A percentile compares a stretch with the other conserved stretches of the same genome.
Evolutionary conservation across 495 filamentous ascomycete species (phyloP).

Genomic region (Penicillium bovifimosum): DNA sequence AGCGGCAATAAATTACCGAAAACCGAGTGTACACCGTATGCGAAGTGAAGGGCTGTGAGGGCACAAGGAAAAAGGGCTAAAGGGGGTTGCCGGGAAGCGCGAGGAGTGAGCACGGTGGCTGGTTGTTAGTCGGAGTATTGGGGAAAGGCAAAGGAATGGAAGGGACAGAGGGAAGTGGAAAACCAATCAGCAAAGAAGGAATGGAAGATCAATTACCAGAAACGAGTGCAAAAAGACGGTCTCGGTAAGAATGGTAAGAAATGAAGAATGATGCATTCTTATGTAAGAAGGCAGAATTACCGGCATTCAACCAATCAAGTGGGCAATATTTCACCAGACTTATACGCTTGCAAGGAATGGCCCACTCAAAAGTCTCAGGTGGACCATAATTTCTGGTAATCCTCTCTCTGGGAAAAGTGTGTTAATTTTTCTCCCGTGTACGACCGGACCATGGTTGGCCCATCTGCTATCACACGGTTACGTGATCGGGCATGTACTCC

Average conservation of each 20-base stretch:
- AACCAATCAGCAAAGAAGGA: constrained; percentile 1
- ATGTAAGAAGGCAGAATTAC: constrained; percentile 3
- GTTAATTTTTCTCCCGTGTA: constrained; percentile 1
- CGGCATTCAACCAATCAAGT: background rate
- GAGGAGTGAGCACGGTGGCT: constrained; percentile 34
- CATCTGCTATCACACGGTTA: background rate
- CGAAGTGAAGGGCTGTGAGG: constrained; percentile 9
- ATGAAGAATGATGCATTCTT: constrained; percentile 7
- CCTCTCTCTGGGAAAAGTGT: background rate
- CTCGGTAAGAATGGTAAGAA: background rate
- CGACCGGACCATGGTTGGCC: constrained; percentile 4
- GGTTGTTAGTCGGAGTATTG: constrained; percentile 22
- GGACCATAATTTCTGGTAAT: background rate
- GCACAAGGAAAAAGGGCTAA: constrained; percentile 18
- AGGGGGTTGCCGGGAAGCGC: constrained; percentile 27
- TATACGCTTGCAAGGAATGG: background rate
- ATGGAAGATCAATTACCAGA: constrained; percentile 7
- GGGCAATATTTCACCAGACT: background rate
- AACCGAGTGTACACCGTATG: constrained; percentile 1
- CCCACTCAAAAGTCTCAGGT: constrained; percentile 2
- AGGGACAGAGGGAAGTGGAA: constrained; percentile 1
- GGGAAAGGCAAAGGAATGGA: constrained; percentile 30
- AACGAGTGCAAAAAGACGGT: background rate
- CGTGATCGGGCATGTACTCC: constrained; percentile 1
- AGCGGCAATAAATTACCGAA: constrained; percentile 28